A percentile compares a stretch with the other conserved stretches of the same genome.
These are phyloP conservation scores for Eudorina sp. DNA, from an alignment of 139 green algal genomes.

Conservation along the genomic window DNA sequence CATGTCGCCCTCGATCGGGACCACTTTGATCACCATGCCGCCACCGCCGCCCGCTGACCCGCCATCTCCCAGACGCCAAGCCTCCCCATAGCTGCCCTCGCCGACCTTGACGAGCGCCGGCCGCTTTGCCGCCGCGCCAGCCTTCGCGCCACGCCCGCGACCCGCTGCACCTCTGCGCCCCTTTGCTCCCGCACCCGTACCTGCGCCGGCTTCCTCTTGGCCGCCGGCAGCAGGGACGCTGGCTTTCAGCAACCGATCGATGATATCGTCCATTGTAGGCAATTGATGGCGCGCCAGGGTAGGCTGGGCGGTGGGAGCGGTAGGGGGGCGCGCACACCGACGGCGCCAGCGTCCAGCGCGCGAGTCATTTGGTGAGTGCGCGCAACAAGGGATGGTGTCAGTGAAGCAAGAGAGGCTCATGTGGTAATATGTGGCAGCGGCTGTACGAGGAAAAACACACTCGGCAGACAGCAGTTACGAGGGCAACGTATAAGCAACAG, in stretches of 20 bases:
- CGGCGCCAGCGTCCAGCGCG: no score
- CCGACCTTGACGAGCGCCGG: conserved; percentile 58
- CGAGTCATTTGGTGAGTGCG: no score
- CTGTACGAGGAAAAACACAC: no score
- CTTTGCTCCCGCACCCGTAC: neutral
- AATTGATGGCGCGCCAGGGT: conserved; percentile 26
- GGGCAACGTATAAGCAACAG: no score
- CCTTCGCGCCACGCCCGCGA: neutral
- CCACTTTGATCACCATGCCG: conserved; percentile 87
- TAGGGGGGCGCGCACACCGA: no score
- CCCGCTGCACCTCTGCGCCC: neutral
- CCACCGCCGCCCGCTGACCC: neutral
- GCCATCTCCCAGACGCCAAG: conserved; percentile 2
- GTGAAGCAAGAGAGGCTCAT: no score
- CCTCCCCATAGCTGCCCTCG: conserved; percentile 96
- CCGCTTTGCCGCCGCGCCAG: neutral
- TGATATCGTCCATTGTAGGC: conserved; percentile 72
- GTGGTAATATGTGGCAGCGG: no score
- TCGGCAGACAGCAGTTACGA: no score
- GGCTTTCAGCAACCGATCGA: conserved; percentile 39
- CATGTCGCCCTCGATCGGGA: conserved; percentile 92
- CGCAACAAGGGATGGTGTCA: no score
- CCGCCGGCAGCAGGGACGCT: neutral
- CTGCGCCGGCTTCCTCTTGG: conserved; percentile 51
- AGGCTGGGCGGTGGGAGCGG: no score